Evolutionary conservation across 371 early-diverging fungal genomes (phyloP).

Genomic region (Syncephalis fuscata): DNA sequence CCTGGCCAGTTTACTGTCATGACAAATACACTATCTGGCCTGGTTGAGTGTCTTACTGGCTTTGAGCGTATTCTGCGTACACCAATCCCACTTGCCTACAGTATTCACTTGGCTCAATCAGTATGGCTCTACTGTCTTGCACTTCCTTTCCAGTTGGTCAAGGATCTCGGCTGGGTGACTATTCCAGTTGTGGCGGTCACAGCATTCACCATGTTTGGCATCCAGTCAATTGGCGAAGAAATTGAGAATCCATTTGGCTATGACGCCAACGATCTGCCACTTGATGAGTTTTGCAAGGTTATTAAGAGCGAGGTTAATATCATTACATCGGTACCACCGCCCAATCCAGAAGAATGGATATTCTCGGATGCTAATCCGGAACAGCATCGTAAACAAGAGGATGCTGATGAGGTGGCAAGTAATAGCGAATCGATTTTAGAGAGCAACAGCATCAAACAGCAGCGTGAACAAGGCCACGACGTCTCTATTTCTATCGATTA

Average conservation of each 20-base stretch:
- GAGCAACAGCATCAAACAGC: too few species aligned
- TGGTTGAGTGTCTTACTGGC: constrained; percentile 45
- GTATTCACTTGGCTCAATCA: constrained; percentile 59
- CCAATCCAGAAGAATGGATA: too few species aligned
- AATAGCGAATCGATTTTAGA: too few species aligned
- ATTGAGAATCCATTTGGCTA: constrained; percentile 53
- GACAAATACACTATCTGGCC: constrained; percentile 22
- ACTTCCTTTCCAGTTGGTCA: constrained; percentile 50
- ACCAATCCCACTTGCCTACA: constrained; percentile 66
- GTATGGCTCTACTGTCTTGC: constrained; percentile 41
- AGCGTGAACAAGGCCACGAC: too few species aligned
- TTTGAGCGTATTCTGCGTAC: constrained; percentile 61
- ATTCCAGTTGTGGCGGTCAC: constrained; percentile 41
- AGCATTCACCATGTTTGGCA: constrained; percentile 56
- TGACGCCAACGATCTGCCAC: constrained; percentile 18
- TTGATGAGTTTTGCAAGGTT: constrained; percentile 18
- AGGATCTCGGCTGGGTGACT: constrained; percentile 27
- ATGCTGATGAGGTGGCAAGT: too few species aligned
- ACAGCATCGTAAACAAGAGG: too few species aligned
- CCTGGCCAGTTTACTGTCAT: constrained; percentile 24
- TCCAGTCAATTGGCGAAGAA: constrained; percentile 40
- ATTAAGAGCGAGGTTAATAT: constrained; percentile 15
- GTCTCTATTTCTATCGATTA: too few species aligned
- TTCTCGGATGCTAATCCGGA: too few species aligned
- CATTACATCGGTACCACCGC: constrained; percentile 3